Base-by-base conservation (phyloP, 352 stramenopile genomes). In the Pythium pectinolyticum region DNA sequence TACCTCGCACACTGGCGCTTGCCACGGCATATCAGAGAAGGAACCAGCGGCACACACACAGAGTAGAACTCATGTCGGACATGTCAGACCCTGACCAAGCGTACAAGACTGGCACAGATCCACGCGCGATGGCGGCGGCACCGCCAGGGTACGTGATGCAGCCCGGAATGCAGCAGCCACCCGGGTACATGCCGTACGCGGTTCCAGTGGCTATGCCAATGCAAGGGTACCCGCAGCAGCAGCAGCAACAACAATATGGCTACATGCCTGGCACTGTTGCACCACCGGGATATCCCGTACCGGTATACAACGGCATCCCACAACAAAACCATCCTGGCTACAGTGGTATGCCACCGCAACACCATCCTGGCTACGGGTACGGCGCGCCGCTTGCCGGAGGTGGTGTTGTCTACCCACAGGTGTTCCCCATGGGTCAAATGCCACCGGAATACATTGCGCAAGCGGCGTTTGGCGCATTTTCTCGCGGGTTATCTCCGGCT, bases 361-460 rank as follows among this genome's bases (percentile, higher is more conserved):
- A 3, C 43, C 34, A 20, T 17, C 34, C 4, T 14, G 34, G 22
- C n/a, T 19, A 35, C 52, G 17, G 45, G 32, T 30, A 37, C 41
- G 15, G 15, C 5, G 20, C 1, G 5, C 27, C 37, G 22, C 11
- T 19, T 39, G 20, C 40, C 22, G 19, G 35, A 52, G 39, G 28
- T 14, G n/a, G 17, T 46, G 31, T 20, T 20, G 17, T n/a, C n/a
- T 57, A 57, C 14, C 3, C 20, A 25, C 49, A 59, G n/a, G 56
- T 49, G 17, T 43, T 49, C 11, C 56, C 56, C 22, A 49, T 63
- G 11, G 56, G 41, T 25, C 32, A 56, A 39, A 35, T 55, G 6
- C 46, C 43, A 19, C 45, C 43, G 22, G 30, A 48, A 20, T 27
- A 56, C 9, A 15, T 20, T 15, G 43, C 31, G 3, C 56, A 39